A percentile compares a stretch with the other conserved stretches of the same genome.
Conservation (phyloP, 2,329 filamentous ascomycete genomes). For the Periconia digitata region DNA sequence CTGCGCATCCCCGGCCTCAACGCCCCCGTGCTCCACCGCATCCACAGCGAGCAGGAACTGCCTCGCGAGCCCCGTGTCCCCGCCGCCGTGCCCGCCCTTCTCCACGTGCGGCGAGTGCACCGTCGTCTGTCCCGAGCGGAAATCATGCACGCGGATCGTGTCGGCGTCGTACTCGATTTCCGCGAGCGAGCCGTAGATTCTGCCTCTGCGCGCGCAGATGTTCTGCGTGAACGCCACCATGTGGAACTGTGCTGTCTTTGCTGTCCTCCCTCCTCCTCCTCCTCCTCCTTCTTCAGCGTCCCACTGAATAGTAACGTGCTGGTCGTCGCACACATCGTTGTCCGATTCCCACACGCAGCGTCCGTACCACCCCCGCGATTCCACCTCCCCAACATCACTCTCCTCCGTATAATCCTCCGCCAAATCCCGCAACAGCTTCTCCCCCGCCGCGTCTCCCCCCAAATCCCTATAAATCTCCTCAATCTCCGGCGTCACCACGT, state of each 20-base stretch:
- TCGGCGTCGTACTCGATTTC: conserved; percentile 84
- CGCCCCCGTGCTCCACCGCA: conserved; percentile 70
- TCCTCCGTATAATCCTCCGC: conserved; percentile 62
- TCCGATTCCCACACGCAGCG: conserved; percentile 93
- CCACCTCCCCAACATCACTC: conserved; percentile 51
- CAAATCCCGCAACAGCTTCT: conserved; percentile 52
- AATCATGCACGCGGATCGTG: conserved; percentile 75
- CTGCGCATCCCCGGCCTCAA: conserved; percentile 72
- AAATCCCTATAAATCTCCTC: conserved; percentile 65
- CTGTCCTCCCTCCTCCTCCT: too few relatives aligned
- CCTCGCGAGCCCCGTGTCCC: conserved; percentile 75
- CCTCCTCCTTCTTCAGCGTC: conserved; percentile 58
- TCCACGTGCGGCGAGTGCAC: conserved; percentile 64
- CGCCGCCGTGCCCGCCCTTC: conserved; percentile 70
- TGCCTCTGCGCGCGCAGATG: conserved; percentile 81
- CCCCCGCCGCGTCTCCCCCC: conserved; percentile 53
- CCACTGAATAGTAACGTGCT: conserved; percentile 86
- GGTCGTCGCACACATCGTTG: conserved; percentile 93
- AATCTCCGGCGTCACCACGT: conserved; percentile 89
- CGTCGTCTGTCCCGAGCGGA: conserved; percentile 59
- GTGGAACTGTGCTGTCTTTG: conserved; percentile 87
- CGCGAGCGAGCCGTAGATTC: conserved; percentile 82
- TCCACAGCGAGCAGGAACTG: conserved; percentile 84
- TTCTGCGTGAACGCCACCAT: conserved; percentile 91
- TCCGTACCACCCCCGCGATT: conserved; percentile 71